Evolutionary conservation across 2,329 filamentous ascomycete genomes (phyloP).

Genomic region (Fusarium haematococcum): DNA sequence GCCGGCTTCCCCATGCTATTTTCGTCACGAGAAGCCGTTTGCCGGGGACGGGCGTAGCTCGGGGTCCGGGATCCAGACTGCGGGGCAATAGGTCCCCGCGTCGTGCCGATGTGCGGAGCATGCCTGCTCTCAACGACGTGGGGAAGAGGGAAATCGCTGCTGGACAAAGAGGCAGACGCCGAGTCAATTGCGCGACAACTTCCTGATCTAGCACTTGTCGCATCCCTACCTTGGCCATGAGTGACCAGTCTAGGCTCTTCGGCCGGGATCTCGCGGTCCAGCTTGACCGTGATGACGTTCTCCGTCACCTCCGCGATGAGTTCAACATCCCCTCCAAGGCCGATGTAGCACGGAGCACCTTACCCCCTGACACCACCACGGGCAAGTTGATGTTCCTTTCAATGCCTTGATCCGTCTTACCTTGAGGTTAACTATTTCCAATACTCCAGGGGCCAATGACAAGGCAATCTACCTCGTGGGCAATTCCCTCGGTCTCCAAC

Average conservation of each 20-base stretch:
- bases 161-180: background rate
- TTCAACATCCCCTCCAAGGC: slow-evolving; percentile 75
- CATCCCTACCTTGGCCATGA: slow-evolving; percentile 23
- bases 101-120: slow-evolving; percentile 35
- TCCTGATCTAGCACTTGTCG: slow-evolving; percentile 1
- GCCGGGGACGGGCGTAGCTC: slow-evolving; percentile 21
- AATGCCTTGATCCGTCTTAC: background rate
- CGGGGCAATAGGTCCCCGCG: slow-evolving; percentile 34
- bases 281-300: slow-evolving; percentile 67
- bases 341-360: slow-evolving; percentile 45
- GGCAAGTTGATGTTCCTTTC: slow-evolving; percentile 7
- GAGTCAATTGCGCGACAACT: slow-evolving; percentile 13
- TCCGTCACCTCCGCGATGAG: slow-evolving; percentile 69
- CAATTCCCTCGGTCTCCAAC: slow-evolving; percentile 86
- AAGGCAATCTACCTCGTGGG: slow-evolving; percentile 80
- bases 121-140: slow-evolving; percentile 10
- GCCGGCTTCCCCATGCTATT: slow-evolving; percentile 5
- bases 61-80: slow-evolving; percentile 26
- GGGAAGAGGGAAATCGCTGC: slow-evolving; percentile 3
- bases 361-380: slow-evolving; percentile 22
- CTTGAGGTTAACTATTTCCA: background rate
- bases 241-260: slow-evolving; percentile 20
- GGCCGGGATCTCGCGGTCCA: slow-evolving; percentile 30
- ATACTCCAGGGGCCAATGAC: slow-evolving; percentile 20
- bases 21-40: slow-evolving; percentile 9